phyloP scores from a whole-genome alignment of 148 eudicot genomes.

The Silene conica region DNA sequence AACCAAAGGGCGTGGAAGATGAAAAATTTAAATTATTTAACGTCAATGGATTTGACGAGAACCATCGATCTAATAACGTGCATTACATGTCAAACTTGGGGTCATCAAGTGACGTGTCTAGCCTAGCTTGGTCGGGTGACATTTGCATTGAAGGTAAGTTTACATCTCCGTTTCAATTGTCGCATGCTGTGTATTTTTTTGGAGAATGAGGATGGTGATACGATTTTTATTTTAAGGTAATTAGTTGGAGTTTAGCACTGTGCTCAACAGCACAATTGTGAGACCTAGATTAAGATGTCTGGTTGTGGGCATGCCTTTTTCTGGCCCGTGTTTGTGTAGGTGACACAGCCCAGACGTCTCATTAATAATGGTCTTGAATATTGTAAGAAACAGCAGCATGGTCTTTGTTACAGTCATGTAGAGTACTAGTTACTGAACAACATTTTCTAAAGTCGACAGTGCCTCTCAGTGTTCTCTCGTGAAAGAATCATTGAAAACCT shows the following conservation, averaged over 20 bases:
- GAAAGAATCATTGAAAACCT: background rate
- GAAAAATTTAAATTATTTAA: conserved; percentile 47
- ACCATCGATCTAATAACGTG: conserved; percentile 33
- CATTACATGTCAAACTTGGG: conserved; percentile 75
- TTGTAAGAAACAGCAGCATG: background rate
- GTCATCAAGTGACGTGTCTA: conserved; percentile 51
- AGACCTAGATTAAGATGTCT: background rate
- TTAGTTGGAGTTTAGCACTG: conserved; percentile 4
- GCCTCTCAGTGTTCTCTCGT: background rate
- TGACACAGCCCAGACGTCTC: background rate
- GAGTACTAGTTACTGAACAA: background rate
- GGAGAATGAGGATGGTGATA: background rate
- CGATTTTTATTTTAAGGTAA: background rate
- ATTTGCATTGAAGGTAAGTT: conserved; percentile 77
- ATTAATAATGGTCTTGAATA: background rate
- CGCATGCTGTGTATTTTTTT: background rate
- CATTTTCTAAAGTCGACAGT: background rate
- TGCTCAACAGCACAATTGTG: background rate
- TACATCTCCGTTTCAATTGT: background rate
- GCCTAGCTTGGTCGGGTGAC: conserved; percentile 74
- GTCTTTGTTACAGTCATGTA: background rate
- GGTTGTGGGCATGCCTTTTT: background rate
- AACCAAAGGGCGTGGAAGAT: conserved; percentile 48
- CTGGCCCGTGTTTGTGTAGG: background rate
- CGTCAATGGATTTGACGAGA: conserved; percentile 44